Conservation (phyloP, 176 grass and related monocot genomes). For the Oryza brachyantha region DNA sequence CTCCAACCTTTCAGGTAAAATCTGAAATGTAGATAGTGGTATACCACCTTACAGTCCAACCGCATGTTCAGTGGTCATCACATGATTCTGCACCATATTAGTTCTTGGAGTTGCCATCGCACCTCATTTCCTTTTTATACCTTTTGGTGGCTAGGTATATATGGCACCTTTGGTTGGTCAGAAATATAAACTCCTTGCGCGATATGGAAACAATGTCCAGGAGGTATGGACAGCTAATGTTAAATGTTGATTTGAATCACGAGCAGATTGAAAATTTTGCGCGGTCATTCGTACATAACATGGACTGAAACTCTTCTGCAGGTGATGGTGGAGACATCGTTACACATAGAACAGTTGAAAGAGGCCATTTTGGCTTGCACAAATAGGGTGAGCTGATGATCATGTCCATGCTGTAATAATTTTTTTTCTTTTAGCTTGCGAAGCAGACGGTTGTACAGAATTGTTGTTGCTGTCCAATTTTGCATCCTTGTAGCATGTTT, state of each 20-base stretch:
- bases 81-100: neutral
- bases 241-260: neutral
- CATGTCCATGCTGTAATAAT: neutral
- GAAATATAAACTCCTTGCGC: constrained; percentile 84
- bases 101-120: neutral
- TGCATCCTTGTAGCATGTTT: neutral
- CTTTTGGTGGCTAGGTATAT: constrained; percentile 62
- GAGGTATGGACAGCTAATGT: constrained; percentile 47
- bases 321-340: constrained; percentile 72
- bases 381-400: constrained; percentile 55
- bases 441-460: neutral
- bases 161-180: constrained; percentile 73
- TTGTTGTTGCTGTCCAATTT: neutral
- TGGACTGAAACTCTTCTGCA: constrained; percentile 36
- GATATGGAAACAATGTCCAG: constrained; percentile 86
- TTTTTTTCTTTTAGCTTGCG: neutral
- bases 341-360: constrained; percentile 74
- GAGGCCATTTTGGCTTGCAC: constrained; percentile 63
- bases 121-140: constrained; percentile 9
- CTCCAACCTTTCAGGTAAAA: constrained; percentile 88
- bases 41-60: neutral
- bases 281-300: neutral
- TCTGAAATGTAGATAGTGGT: neutral
- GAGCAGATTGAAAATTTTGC: neutral
- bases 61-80: neutral